Evolutionary conservation across 352 stramenopile genomes (phyloP), one percentile per base, ranked within the genome.

Genomic region (Pythium oligandrum): DNA sequence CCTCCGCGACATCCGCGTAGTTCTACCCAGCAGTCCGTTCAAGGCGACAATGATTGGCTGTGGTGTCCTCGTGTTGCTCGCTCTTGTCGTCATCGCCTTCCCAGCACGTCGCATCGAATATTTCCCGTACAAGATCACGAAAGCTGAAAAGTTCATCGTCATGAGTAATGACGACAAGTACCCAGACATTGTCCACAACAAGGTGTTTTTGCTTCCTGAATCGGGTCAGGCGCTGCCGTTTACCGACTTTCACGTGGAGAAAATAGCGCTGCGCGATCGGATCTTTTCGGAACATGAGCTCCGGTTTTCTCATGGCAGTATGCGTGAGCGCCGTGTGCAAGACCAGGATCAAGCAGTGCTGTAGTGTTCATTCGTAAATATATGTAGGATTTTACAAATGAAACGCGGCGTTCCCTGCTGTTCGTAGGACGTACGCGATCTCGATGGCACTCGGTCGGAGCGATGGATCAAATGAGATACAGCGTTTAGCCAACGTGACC

Each of bases 31-130:
- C 0, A 64, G 52, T 34, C 78, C 71, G 5, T 53, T 68, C 1
- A 61, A 78, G 44, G 70, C 71, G 10, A 79, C 74, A 7, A 76
- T 73, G 39, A 53, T 70, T 10, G 74, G 71, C 3, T 60, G 79
- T 1, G 55, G n/a, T 4, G 40, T 80, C 1, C 38, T 85, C 2
- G 38, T 78, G 30, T 32, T 68, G 6, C 53, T 75, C 10, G 50
- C 51, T 1, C 59, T 58, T 33, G 4, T 75, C 0, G 53, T 70
- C 12, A 32, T 82, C 11, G 6, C 67, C 10, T 65, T 61, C 3
- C 71, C 74, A 0, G 55, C 58, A 2, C 64, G 80, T 2, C 64
- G 67, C 12, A 43, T 82, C 30, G 64, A 61, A 48, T 64, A 26
- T 26, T 26, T 26, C 17, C 17, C 48, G 11, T 65, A 66, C 0